phyloP scores from a whole-genome alignment of 1,139 yeast genomes.

The Martiniozyma asiatica region DNA sequence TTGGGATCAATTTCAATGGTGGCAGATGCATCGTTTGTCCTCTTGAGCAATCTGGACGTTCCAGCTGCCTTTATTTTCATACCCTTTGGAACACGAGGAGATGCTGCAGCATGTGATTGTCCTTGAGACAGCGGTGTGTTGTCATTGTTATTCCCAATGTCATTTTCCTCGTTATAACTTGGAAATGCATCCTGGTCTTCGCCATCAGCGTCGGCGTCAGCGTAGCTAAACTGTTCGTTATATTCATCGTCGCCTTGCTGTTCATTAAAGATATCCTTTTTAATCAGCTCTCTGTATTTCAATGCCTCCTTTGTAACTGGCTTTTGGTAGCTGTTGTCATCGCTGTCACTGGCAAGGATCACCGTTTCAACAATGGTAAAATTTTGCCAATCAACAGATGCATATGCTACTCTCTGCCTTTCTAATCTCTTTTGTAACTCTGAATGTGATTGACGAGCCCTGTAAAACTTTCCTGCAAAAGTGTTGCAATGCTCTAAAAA shows the following conservation, averaged over 20 bases:
- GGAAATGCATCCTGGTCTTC: slow-evolving; percentile 8
- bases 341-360: slow-evolving; percentile 55
- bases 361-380: slow-evolving; percentile 62
- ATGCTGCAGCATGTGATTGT: too few relatives aligned
- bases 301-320: slow-evolving; percentile 54
- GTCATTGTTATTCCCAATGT: background rate
- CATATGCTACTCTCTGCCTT: slow-evolving; percentile 41
- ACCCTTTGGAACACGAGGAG: slow-evolving; percentile 30
- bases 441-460: slow-evolving; percentile 24
- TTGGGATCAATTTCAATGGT: slow-evolving; percentile 7
- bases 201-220: slow-evolving; percentile 6
- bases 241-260: slow-evolving; percentile 3
- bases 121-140: too few relatives aligned
- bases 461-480: slow-evolving; percentile 46
- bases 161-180: slow-evolving; percentile 1
- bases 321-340: slow-evolving; percentile 43
- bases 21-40: slow-evolving; percentile 7
- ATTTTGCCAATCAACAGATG: slow-evolving; percentile 82
- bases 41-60: slow-evolving; percentile 38
- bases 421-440: slow-evolving; percentile 18
- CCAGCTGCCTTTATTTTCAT: slow-evolving; percentile 64
- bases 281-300: slow-evolving; percentile 48
- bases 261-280: slow-evolving; percentile 20
- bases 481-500: slow-evolving; percentile 41
- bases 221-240: background rate